Evolutionary conservation across 129 eudicot species (phyloP), one percentile per base, ranked within the genome.

Genomic region (Flaveria robusta): DNA sequence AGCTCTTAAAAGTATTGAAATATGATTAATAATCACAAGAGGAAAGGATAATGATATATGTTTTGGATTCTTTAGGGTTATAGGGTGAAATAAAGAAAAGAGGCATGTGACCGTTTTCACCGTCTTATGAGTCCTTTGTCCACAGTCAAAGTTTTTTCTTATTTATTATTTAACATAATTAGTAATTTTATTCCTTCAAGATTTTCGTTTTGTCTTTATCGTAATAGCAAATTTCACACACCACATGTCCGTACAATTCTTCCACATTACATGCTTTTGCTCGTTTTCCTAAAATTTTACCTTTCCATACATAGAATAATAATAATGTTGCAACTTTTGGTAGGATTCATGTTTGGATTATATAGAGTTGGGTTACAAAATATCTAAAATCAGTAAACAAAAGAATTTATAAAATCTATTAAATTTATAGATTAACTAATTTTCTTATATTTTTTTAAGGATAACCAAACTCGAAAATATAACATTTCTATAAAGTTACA

Each of bases 111-210:
- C 6, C 74, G 13, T 69, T 68, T 69, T 69, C 59, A 69, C 74
- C 60, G 60, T 47, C 74, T 69, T 69, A 46, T 69, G 74, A 69
- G 47, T 69, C 74, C 55, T 69, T 69, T 69, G 60, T 69, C 50
- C 74, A 24, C 60, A 24, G 74, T 69, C 74, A 69, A 69, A 68
- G 58, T 26, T 69, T 24, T 68, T 42, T 10, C 15, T 23, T 13
- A 43, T 12, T 23, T 13, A 39, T 22, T 12, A 1, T 45, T 43
- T 10, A 10, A n/a, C n/a, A n/a, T n/a, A n/a, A 45, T 13, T 22
- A n/a, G n/a, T 13, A 10, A 19, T 46, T 69, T 46, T 69, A 69
- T 46, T 14, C 58, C 20, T 24, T 24, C 59, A 69, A 69, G 74
- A 46, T 69, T 24, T 27, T 69, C 7, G 16, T 18, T 22, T 69